A percentile compares a stretch with the other conserved stretches of the same genome.
Evolutionary conservation across 2,329 filamentous ascomycete genomes (phyloP).

Genomic region (Pyricularia pennisetigena): DNA sequence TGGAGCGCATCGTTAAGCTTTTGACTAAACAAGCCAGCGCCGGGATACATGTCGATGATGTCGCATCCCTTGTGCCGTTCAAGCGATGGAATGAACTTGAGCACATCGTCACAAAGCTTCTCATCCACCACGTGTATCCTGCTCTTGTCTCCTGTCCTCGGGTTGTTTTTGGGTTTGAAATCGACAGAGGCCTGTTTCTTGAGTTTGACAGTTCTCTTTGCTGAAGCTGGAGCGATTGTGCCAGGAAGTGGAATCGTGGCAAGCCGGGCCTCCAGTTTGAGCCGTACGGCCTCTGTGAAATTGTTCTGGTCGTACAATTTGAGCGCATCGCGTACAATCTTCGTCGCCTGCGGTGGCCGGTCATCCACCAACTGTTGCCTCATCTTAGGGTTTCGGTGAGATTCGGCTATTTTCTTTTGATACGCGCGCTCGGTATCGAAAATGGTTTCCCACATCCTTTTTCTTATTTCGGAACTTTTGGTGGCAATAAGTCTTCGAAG

Average conservation of each 20-base stretch:
- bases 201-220: background rate
- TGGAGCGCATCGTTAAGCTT: constrained; percentile 66
- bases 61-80: constrained; percentile 67
- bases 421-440: background rate
- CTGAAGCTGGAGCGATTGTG: background rate
- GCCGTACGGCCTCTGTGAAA: background rate
- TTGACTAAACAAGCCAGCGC: constrained; percentile 65
- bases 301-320: background rate
- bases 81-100: constrained; percentile 62
- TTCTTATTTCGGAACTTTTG: background rate
- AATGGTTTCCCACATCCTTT: background rate
- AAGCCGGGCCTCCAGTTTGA: background rate
- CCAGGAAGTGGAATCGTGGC: background rate
- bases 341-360: background rate
- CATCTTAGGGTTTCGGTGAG: too few relatives aligned
- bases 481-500: background rate
- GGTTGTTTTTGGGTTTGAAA: too few relatives aligned
- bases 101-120: constrained; percentile 53
- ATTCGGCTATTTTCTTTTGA: background rate
- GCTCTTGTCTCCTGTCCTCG: constrained; percentile 19
- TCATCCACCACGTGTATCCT: constrained; percentile 44
- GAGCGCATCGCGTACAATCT: background rate
- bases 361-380: background rate
- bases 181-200: background rate
- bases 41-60: constrained; percentile 79